Evolutionary conservation across 345 rosid species (phyloP).

Genomic region (Aquilaria malaccensis): DNA sequence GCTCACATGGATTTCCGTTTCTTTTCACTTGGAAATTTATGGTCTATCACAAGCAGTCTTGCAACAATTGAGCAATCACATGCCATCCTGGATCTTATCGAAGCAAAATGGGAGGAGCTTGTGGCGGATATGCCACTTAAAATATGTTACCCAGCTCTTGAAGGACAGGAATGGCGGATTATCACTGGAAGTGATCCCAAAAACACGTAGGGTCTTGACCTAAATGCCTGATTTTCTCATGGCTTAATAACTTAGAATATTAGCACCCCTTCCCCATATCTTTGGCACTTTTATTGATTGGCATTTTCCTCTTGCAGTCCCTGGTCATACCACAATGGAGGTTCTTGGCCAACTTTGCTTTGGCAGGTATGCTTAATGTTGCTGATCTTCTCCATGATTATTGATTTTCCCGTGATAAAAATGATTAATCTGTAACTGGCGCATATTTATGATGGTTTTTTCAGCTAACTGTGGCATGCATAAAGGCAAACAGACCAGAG

Average conservation of each 20-base stretch:
- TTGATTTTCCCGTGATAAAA: neutral
- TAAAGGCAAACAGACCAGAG: constrained; percentile 85
- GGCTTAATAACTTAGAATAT: neutral
- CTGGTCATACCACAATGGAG: constrained; percentile 97
- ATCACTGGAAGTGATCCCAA: constrained; percentile 91
- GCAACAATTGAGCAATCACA: constrained; percentile 75
- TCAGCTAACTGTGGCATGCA: constrained; percentile 80
- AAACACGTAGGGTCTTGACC: constrained; percentile 52
- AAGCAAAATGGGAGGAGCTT: constrained; percentile 78
- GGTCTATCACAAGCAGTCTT: constrained; percentile 72
- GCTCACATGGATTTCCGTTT: constrained; percentile 97
- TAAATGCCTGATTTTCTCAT: constrained; percentile 4
- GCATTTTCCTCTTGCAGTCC: constrained; percentile 49
- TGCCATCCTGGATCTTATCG: constrained; percentile 75
- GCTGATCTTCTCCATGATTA: neutral
- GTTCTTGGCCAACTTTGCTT: constrained; percentile 91
- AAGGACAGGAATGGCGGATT: constrained; percentile 83
- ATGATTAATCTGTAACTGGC: neutral
- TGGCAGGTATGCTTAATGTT: constrained; percentile 73
- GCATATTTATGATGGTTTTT: neutral
- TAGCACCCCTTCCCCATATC: constrained; percentile 4
- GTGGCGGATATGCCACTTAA: constrained; percentile 87
- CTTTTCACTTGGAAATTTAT: constrained; percentile 83
- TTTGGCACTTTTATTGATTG: constrained; percentile 1
- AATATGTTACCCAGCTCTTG: constrained; percentile 80